These are phyloP conservation scores for Picea mariana DNA, from an alignment of 83 land plant species.

Conservation along the genomic window DNA sequence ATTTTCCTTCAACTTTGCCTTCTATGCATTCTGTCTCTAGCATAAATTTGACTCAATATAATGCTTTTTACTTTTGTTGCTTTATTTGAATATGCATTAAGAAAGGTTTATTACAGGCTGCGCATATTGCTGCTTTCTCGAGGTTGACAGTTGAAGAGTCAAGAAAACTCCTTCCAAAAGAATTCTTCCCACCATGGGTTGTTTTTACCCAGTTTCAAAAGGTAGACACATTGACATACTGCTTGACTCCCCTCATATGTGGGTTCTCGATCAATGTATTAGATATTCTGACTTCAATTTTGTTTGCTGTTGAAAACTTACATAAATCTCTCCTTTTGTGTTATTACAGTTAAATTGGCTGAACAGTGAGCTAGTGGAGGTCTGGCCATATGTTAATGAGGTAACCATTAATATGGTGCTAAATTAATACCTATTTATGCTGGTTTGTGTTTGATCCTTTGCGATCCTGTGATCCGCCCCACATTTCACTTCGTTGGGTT, in stretches of 20 bases:
- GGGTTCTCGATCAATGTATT: background rate
- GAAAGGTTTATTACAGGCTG: conserved; percentile 35
- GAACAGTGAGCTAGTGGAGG: conserved; percentile 54
- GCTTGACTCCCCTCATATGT: background rate
- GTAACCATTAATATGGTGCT: conserved; percentile 23
- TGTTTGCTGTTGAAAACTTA: background rate
- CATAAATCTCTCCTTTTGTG: conserved; percentile 8
- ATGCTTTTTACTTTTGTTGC: background rate
- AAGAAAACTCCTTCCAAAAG: conserved; percentile 43
- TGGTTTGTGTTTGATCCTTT: conserved; percentile 6
- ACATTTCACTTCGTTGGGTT: background rate
- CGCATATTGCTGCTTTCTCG: conserved; percentile 45
- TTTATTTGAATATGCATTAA: background rate
- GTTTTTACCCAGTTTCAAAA: conserved; percentile 66
- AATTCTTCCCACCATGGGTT: conserved; percentile 66
- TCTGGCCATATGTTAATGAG: conserved; percentile 83
- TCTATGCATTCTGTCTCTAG: background rate
- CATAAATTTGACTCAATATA: background rate
- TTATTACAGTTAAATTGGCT: conserved; percentile 73
- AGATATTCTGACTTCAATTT: background rate
- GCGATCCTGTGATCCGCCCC: background rate
- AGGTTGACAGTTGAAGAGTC: conserved; percentile 60
- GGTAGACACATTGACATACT: conserved; percentile 24
- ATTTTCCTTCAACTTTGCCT: background rate
- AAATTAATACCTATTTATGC: background rate